Conservation (phyloP, 1,139 yeast species). For the Yamadazyma triangularis region DNA sequence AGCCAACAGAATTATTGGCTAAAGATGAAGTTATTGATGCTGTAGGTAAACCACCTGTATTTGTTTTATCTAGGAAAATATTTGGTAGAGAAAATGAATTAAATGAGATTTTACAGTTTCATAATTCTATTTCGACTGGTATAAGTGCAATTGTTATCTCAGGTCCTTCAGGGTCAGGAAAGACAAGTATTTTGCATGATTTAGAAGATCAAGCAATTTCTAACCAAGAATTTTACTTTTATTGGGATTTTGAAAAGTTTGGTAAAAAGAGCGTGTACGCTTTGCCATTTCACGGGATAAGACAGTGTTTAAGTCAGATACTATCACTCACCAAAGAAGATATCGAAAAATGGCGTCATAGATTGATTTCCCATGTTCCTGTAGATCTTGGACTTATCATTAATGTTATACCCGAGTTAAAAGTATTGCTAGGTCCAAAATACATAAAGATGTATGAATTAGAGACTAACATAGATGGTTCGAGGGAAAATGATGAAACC, state of each 20-base stretch:
- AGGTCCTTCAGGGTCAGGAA: conserved; percentile 48
- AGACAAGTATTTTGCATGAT: conserved; percentile 41
- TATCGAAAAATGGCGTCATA: conserved; percentile 40
- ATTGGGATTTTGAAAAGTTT: conserved; percentile 36
- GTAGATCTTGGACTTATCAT: conserved; percentile 42
- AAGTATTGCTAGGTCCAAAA: conserved; percentile 40
- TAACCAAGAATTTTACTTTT: conserved; percentile 34
- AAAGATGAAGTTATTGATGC: conserved; percentile 1
- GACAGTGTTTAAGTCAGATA: conserved; percentile 39
- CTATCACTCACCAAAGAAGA: conserved; percentile 34
- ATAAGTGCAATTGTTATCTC: conserved; percentile 30
- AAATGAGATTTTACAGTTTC: conserved; percentile 17
- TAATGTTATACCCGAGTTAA: conserved; percentile 43
- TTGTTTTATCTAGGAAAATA: conserved; percentile 22
- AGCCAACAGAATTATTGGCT: background rate
- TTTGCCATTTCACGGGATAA: conserved; percentile 29
- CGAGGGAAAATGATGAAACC: background rate
- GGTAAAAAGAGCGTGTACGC: conserved; percentile 20
- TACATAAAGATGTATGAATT: conserved; percentile 21
- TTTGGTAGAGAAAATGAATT: conserved; percentile 35
- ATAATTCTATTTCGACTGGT: conserved; percentile 8
- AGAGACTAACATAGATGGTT: background rate
- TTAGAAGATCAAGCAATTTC: conserved; percentile 34
- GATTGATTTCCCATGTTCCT: conserved; percentile 35
- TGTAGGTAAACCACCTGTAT: conserved; percentile 3